phyloP scores from a whole-genome alignment of 352 stramenopile genomes.

The Globisporangium parvum region DNA sequence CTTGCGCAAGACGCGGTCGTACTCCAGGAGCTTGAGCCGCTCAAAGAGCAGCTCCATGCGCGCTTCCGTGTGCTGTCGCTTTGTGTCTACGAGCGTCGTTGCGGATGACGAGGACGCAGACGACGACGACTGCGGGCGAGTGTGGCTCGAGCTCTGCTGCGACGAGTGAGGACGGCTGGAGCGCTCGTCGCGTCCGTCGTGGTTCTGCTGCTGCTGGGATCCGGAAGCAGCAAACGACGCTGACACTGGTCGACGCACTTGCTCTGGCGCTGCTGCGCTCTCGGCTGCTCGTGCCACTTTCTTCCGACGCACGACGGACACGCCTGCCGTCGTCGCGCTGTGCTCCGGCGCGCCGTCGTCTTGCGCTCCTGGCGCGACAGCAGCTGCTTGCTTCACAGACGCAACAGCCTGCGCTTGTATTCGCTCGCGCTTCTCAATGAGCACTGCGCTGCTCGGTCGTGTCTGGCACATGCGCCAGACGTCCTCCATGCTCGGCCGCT shows the following conservation, averaged over 20 bases:
- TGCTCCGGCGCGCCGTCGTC: background rate
- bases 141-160: conserved; percentile 13
- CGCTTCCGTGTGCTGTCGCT: conserved; percentile 25
- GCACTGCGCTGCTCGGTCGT: conserved; percentile 19
- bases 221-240: background rate
- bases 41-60: conserved; percentile 72
- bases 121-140: background rate
- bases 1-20: conserved; percentile 33
- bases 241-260: background rate
- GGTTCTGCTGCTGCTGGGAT: conserved; percentile 5
- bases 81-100: conserved; percentile 1
- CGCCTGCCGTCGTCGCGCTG: background rate
- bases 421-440: conserved; percentile 8
- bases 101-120: background rate
- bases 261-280: background rate
- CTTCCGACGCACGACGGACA: background rate
- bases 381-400: background rate
- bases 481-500: conserved; percentile 57
- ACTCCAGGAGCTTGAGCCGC: conserved; percentile 47
- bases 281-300: background rate
- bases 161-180: conserved; percentile 24
- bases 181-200: conserved; percentile 12
- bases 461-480: conserved; percentile 52
- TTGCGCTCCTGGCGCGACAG: background rate
- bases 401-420: conserved; percentile 3